Conservation (phyloP, 176 grass and related monocot genomes). For the Carex kokanica region DNA sequence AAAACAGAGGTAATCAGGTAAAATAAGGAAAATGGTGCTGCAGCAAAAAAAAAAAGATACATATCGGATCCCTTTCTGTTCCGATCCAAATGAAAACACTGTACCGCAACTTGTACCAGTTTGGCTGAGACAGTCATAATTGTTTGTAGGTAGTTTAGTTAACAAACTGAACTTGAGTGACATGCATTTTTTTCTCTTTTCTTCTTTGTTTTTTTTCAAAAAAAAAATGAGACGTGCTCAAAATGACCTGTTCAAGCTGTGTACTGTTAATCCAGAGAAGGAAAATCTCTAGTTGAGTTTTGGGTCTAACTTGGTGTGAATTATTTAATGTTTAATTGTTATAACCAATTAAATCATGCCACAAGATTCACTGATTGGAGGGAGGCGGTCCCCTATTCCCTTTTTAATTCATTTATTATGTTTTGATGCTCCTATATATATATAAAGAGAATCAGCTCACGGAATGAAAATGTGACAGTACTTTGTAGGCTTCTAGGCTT, state of each 20-base stretch:
- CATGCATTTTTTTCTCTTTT: neutral
- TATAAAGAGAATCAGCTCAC: neutral
- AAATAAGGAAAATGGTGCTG: too few species aligned
- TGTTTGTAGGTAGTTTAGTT: neutral
- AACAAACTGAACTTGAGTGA: neutral
- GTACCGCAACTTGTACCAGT: neutral
- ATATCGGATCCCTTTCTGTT: neutral
- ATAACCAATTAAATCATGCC: neutral
- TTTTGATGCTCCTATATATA: neutral
- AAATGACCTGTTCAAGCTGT: neutral
- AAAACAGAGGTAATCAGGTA: neutral
- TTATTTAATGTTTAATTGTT: neutral
- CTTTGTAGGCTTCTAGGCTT: neutral
- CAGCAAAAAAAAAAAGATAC: neutral
- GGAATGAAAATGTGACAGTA: slow-evolving; percentile 2
- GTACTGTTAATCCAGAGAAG: neutral
- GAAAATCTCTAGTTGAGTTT: slow-evolving; percentile 2
- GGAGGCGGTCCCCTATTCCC: neutral
- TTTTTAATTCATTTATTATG: neutral
- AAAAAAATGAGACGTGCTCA: neutral
- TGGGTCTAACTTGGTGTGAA: neutral
- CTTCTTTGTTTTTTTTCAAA: neutral
- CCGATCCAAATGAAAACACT: neutral
- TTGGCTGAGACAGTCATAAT: neutral
- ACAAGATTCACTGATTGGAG: neutral